phyloP scores from a whole-genome alignment of 495 filamentous ascomycete genomes.

The Mycothermus thermophilus region DNA sequence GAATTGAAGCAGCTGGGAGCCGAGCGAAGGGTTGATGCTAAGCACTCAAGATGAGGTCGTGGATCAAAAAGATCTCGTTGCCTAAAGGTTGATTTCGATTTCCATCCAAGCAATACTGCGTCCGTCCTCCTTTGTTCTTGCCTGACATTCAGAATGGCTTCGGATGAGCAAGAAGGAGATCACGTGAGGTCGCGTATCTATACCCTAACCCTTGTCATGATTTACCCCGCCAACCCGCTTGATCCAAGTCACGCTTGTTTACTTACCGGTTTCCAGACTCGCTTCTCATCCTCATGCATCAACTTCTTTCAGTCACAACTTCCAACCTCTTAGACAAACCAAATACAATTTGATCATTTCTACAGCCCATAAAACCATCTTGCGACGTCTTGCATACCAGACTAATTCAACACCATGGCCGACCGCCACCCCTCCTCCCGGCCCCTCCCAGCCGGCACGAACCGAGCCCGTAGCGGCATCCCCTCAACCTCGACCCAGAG shows the following conservation, averaged over 20 bases:
- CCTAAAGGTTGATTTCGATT: too few relatives aligned
- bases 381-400: too few relatives aligned
- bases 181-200: slow-evolving; percentile 9
- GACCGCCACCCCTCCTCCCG: slow-evolving; percentile 6
- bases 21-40: neutral
- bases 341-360: too few relatives aligned
- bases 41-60: neutral
- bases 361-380: neutral
- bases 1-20: too few relatives aligned
- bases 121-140: too few relatives aligned
- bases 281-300: too few relatives aligned
- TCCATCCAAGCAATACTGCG: too few relatives aligned
- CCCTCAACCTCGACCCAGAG: slow-evolving; percentile 5
- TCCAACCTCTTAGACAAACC: too few relatives aligned
- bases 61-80: too few relatives aligned
- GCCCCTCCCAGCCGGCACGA: neutral
- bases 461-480: slow-evolving; percentile 3
- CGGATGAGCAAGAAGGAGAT: neutral
- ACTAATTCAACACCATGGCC: neutral
- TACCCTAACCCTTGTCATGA: slow-evolving; percentile 7
- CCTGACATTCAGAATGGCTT: too few relatives aligned
- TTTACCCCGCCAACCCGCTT: slow-evolving; percentile 5
- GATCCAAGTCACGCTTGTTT: neutral
- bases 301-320: too few relatives aligned
- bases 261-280: too few relatives aligned